These are phyloP conservation scores for Calocera cornea DNA, from an alignment of 768 basidiomycete species.

Conservation along the genomic window DNA sequence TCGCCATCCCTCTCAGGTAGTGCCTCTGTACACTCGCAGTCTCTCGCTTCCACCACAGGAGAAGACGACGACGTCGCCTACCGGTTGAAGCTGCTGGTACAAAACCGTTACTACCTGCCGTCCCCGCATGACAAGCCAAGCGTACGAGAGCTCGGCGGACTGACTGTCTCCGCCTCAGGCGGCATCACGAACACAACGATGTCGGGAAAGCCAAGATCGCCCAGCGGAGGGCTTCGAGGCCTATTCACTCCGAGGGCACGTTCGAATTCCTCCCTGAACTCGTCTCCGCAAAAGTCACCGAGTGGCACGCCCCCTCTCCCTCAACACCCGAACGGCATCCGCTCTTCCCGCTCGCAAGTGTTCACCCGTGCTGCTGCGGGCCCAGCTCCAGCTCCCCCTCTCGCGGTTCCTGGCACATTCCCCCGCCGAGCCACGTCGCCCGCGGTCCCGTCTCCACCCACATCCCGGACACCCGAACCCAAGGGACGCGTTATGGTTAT, in stretches of 20 bases:
- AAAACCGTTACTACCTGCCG: constrained; percentile 79
- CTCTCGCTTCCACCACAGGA: not conserved
- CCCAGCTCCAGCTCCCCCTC: not conserved
- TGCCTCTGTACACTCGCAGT: not conserved
- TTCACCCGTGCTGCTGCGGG: not conserved
- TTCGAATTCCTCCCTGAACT: not conserved
- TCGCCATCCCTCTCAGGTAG: not conserved
- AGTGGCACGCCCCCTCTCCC: not conserved
- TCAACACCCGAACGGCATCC: not conserved
- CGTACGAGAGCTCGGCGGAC: not conserved
- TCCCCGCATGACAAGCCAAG: constrained; percentile 71
- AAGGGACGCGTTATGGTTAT: constrained; percentile 65
- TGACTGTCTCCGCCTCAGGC: not conserved
- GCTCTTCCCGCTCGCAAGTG: not conserved
- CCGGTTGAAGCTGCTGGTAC: constrained; percentile 67
- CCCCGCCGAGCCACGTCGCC: not conserved
- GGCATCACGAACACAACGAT: not conserved
- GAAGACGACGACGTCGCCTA: constrained; percentile 66
- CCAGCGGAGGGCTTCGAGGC: not conserved
- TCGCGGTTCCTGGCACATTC: not conserved
- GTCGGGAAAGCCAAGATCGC: not conserved
- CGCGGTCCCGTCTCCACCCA: constrained; percentile 25
- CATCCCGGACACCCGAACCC: constrained; percentile 27
- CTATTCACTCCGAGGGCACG: not conserved
- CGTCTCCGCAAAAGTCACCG: not conserved